Conservation (phyloP, 192 early-diverging fungal species). For the Irineochytrium annulatum region DNA sequence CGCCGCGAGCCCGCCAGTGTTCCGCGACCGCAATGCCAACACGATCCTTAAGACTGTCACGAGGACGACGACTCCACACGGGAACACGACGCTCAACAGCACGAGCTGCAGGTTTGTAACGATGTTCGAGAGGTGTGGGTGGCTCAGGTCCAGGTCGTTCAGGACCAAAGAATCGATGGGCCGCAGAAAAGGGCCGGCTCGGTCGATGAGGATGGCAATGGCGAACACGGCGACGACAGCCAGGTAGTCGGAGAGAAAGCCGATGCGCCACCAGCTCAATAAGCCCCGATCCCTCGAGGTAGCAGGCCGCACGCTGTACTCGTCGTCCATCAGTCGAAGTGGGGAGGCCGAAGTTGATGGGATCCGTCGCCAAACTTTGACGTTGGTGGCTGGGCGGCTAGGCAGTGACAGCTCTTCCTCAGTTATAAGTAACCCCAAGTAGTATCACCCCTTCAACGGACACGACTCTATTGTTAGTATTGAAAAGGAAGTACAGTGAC, state of each 20-base stretch:
- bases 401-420: too few relatives aligned
- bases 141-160: conserved; percentile 16
- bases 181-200: conserved; percentile 10
- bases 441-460: too few relatives aligned
- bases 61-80: background rate
- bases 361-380: too few relatives aligned
- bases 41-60: background rate
- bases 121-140: conserved; percentile 18
- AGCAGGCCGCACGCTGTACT: too few relatives aligned
- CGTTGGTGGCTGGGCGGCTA: too few relatives aligned
- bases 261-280: background rate
- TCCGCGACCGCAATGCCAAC: background rate
- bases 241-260: background rate
- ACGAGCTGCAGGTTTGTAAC: conserved; percentile 2
- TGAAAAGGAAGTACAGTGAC: too few relatives aligned
- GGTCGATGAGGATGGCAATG: background rate
- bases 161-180: conserved; percentile 17
- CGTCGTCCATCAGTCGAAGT: too few relatives aligned
- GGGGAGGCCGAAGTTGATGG: too few relatives aligned
- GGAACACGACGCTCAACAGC: background rate
- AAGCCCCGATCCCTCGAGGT: too few relatives aligned
- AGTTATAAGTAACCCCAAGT: too few relatives aligned
- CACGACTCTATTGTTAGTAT: too few relatives aligned
- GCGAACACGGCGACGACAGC: background rate
- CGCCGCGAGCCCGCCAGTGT: background rate